Evolutionary conservation across 768 basidiomycete species (phyloP), one percentile per base, ranked within the genome.

Genomic region (Lentinula lateritia): DNA sequence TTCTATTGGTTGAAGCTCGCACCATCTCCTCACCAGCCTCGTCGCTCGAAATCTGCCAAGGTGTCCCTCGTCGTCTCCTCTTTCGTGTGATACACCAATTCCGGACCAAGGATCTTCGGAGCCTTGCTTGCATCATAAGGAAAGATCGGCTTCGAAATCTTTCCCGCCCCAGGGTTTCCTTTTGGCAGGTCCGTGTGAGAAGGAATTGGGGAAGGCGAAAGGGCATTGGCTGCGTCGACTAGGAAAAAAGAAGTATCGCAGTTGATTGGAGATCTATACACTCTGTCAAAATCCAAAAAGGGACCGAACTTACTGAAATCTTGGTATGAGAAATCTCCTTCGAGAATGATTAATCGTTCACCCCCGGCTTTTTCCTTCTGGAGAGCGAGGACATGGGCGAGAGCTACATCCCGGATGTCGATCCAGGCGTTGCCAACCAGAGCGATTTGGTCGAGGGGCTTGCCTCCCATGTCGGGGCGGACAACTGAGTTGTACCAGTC

Each of bases 331-430:
- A 57, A 66, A 58, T 58, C 55, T 64, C 77, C 75, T 0, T 67
- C 72, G 20, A 69, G 70, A 34, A 82, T 62, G 64, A 88, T 78
- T 66, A 87, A 79, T 43, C 87, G 72, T 54, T 87, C 74, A 1
- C 82, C 83, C 4, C 77, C 76, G 0, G 85, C 85, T 8, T 77
- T 76, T 5, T 74, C 72, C 20, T 72, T 78, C 55, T 76, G 73
- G 10, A 89, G 71, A 3, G 84, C 82, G 4, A 70, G 68, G 1
- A 77, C 75, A 65, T 89, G 87, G 0, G 81, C 84, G 15, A 73
- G 69, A 0, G 81, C 85, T 36, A 83, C 67, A 65, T 85, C 82
- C 16, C 79, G 75, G 2, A 83, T 80, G 57, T 83, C 78, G 23
- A 81, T 61, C 74, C 75, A 81, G 36, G 64, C 64, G 1, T 67